Percentiles rank a stretch among this genome's conserved stretches.
Conservation (phyloP, 2,329 filamentous ascomycete genomes). For the Thermoascus crustaceus region DNA sequence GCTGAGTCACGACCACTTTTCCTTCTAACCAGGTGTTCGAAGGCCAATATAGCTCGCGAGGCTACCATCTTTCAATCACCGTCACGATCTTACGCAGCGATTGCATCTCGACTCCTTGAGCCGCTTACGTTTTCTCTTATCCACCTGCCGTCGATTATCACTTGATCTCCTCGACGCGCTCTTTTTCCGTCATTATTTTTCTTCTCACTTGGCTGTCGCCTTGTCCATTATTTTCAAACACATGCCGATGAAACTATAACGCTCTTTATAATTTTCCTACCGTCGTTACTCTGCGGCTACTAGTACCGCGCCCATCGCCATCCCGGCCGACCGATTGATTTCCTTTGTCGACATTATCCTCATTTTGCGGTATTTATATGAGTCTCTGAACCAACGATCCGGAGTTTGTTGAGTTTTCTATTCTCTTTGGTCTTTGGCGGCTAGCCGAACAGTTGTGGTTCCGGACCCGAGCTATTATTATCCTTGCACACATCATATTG, state of each 20-base stretch:
- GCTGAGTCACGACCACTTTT: constrained; percentile 24
- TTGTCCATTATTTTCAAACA: constrained; percentile 16
- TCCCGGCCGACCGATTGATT: constrained; percentile 14
- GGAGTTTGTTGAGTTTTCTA: constrained; percentile 13
- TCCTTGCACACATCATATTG: neutral
- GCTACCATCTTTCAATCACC: constrained; percentile 10
- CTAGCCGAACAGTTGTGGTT: constrained; percentile 11
- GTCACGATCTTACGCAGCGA: constrained; percentile 36
- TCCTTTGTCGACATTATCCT: constrained; percentile 20
- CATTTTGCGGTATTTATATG: constrained; percentile 20
- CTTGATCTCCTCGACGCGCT: constrained; percentile 15
- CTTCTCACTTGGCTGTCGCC: constrained; percentile 11
- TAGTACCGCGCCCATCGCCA: constrained; percentile 19
- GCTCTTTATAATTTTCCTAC: constrained; percentile 29
- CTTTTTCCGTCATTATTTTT: constrained; percentile 14
- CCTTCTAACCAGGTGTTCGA: constrained; percentile 31
- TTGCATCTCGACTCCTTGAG: constrained; percentile 14
- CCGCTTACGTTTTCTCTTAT: constrained; percentile 1
- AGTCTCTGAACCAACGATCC: constrained; percentile 16
- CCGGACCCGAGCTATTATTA: constrained; percentile 5
- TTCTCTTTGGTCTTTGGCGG: constrained; percentile 9
- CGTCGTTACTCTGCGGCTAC: constrained; percentile 22
- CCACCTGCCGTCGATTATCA: constrained; percentile 8
- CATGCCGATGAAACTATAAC: constrained; percentile 35
- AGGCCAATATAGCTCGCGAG: constrained; percentile 13